These are phyloP conservation scores for Cercophora scortea DNA, from an alignment of 495 filamentous ascomycete species.

Conservation along the genomic window DNA sequence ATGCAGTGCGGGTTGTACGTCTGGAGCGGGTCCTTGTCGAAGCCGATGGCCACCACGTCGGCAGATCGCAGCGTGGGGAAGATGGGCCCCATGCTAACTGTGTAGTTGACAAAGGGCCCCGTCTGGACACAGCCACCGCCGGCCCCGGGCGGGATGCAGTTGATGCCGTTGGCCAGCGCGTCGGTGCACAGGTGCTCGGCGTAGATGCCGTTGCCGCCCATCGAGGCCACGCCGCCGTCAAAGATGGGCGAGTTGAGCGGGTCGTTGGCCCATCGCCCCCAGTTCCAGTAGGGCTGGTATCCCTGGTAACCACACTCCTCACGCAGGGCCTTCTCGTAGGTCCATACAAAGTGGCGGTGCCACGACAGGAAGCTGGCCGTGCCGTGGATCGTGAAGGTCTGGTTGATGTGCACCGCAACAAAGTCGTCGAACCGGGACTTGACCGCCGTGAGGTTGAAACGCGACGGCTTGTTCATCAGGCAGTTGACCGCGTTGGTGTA, in stretches of 20 bases:
- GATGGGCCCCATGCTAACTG: conserved; percentile 48
- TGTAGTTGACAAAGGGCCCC: conserved; percentile 47
- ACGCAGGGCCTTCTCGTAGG: conserved; percentile 58
- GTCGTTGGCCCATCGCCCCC: conserved; percentile 38
- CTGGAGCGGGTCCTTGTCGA: conserved; percentile 5
- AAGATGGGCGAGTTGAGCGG: conserved; percentile 51
- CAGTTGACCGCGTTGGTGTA: conserved; percentile 61
- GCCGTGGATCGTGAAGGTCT: conserved; percentile 53
- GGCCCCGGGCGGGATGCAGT: conserved; percentile 34
- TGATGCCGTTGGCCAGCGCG: conserved; percentile 32
- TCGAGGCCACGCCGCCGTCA: conserved; percentile 48
- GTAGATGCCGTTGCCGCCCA: conserved; percentile 52
- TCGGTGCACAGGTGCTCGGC: conserved; percentile 23
- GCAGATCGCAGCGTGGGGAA: conserved; percentile 9
- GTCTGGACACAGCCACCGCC: conserved; percentile 56
- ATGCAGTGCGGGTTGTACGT: conserved; percentile 54
- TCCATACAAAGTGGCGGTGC: conserved; percentile 59
- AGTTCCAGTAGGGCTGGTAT: conserved; percentile 58
- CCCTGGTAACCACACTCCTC: conserved; percentile 64
- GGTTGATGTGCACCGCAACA: conserved; percentile 56
- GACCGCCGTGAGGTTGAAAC: conserved; percentile 29
- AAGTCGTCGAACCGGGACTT: conserved; percentile 58
- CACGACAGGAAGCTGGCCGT: conserved; percentile 61
- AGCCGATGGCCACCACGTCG: conserved; percentile 1
- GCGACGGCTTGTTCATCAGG: conserved; percentile 43